Percentiles rank a stretch among this genome's conserved stretches.
These are phyloP conservation scores for Aquanectria penicillioides DNA, from an alignment of 2,329 filamentous ascomycete species.

Conservation along the genomic window DNA sequence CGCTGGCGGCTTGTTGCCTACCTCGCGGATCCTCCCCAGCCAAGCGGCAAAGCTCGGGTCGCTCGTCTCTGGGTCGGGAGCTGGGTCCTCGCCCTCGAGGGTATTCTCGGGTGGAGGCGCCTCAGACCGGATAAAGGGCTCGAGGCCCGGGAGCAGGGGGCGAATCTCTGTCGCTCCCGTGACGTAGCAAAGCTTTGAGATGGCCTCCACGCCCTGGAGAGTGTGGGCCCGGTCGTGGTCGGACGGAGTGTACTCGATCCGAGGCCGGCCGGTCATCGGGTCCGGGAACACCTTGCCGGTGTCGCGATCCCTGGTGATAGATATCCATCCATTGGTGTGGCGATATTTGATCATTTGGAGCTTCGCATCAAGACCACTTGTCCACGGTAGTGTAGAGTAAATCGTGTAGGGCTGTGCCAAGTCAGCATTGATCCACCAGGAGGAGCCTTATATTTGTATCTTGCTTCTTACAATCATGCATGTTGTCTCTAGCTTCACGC, in stretches of 20 bases:
- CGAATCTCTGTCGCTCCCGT: slow-evolving; percentile 85
- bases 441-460: neutral
- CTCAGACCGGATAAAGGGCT: slow-evolving; percentile 64
- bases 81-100: slow-evolving; percentile 27
- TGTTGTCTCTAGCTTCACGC: slow-evolving; percentile 81
- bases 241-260: slow-evolving; percentile 77
- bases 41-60: slow-evolving; percentile 71
- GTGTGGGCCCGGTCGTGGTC: slow-evolving; percentile 77
- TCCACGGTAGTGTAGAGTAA: slow-evolving; percentile 73
- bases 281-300: slow-evolving; percentile 79
- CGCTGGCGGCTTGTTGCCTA: slow-evolving; percentile 61
- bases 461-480: slow-evolving; percentile 69
- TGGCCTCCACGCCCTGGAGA: slow-evolving; percentile 75
- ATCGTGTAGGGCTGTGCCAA: slow-evolving; percentile 67
- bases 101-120: slow-evolving; percentile 30
- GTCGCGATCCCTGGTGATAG: slow-evolving; percentile 80
- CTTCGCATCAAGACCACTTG: slow-evolving; percentile 76
- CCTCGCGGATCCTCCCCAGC: slow-evolving; percentile 60
- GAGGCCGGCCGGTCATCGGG: slow-evolving; percentile 69
- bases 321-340: slow-evolving; percentile 77
- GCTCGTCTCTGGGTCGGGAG: slow-evolving; percentile 58
- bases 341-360: slow-evolving; percentile 73
- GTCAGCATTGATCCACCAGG: slow-evolving; percentile 24
- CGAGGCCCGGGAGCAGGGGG: slow-evolving; percentile 68
- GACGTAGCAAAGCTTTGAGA: slow-evolving; percentile 81